phyloP scores from a whole-genome alignment of 768 basidiomycete species.

The Tremella fuciformis region DNA sequence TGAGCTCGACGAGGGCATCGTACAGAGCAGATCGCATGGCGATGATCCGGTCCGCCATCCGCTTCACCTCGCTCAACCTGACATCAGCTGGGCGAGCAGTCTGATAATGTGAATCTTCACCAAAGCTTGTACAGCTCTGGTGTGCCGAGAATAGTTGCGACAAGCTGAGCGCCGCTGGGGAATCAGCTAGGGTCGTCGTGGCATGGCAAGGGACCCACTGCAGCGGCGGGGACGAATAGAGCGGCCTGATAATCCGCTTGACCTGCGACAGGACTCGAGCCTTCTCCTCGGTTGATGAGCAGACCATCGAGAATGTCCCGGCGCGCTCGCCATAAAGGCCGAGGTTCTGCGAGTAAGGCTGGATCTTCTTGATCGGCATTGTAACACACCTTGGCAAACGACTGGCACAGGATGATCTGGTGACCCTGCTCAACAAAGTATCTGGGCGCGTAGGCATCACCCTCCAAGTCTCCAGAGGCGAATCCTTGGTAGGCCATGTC shows the following conservation, averaged over 20 bases:
- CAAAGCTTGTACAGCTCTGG: conserved; percentile 46
- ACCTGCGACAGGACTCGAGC: conserved; percentile 85
- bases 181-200: conserved; percentile 5
- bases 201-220: conserved; percentile 32
- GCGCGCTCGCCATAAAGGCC: conserved; percentile 97
- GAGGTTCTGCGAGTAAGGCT: conserved; percentile 64
- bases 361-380: neutral
- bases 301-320: conserved; percentile 81
- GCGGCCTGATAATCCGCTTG: conserved; percentile 89
- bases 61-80: conserved; percentile 65
- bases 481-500: conserved; percentile 99
- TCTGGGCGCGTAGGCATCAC: conserved; percentile 90
- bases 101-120: conserved; percentile 22
- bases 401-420: conserved; percentile 87
- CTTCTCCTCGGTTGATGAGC: conserved; percentile 64
- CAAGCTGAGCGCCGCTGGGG: conserved; percentile 49
- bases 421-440: conserved; percentile 92
- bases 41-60: conserved; percentile 91
- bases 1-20: conserved; percentile 59
- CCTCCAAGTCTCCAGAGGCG: conserved; percentile 83
- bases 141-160: conserved; percentile 48
- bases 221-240: conserved; percentile 96
- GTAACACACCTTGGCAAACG: conserved; percentile 72
- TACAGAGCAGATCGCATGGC: conserved; percentile 79
- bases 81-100: neutral